A percentile compares a stretch with the other conserved stretches of the same genome.
These are phyloP conservation scores for Thermoascus crustaceus DNA, from an alignment of 2,329 filamentous ascomycete species.

Conservation along the genomic window DNA sequence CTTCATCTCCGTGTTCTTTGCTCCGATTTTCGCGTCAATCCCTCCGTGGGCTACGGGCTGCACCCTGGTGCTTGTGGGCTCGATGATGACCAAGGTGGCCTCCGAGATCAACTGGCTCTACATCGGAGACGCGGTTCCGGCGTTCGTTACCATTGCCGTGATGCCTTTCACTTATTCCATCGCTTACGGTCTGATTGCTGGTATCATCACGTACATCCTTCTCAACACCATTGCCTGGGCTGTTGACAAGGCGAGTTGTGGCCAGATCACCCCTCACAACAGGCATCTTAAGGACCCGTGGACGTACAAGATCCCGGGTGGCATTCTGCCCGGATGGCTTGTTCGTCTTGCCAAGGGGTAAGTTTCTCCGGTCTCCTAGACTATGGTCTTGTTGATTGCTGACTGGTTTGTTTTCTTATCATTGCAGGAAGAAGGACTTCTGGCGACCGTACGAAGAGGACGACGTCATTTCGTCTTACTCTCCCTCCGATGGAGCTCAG, in stretches of 20 bases:
- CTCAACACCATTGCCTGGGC: conserved; percentile 66
- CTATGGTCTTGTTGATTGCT: conserved; percentile 2
- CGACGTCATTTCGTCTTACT: too few relatives aligned
- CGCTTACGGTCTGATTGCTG: conserved; percentile 75
- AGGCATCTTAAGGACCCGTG: conserved; percentile 70
- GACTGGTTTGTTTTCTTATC: background rate
- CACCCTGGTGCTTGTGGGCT: conserved; percentile 80
- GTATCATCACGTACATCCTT: conserved; percentile 66
- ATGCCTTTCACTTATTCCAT: conserved; percentile 92
- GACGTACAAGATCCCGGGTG: conserved; percentile 69
- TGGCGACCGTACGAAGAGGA: conserved; percentile 52
- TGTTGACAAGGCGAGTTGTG: conserved; percentile 57
- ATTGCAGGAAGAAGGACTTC: conserved; percentile 57
- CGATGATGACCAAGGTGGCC: conserved; percentile 72
- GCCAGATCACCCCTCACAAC: conserved; percentile 65
- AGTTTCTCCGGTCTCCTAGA: conserved; percentile 3
- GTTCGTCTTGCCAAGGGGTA: conserved; percentile 50
- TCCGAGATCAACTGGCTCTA: conserved; percentile 86
- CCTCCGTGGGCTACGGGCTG: conserved; percentile 84
- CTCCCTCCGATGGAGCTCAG: too few relatives aligned
- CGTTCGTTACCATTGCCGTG: conserved; percentile 72
- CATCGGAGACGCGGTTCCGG: conserved; percentile 72
- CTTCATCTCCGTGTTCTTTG: conserved; percentile 81
- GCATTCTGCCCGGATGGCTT: conserved; percentile 67
- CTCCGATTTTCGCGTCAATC: conserved; percentile 82